phyloP scores from a whole-genome alignment of 345 rosid genomes.

The Populus nigra region DNA sequence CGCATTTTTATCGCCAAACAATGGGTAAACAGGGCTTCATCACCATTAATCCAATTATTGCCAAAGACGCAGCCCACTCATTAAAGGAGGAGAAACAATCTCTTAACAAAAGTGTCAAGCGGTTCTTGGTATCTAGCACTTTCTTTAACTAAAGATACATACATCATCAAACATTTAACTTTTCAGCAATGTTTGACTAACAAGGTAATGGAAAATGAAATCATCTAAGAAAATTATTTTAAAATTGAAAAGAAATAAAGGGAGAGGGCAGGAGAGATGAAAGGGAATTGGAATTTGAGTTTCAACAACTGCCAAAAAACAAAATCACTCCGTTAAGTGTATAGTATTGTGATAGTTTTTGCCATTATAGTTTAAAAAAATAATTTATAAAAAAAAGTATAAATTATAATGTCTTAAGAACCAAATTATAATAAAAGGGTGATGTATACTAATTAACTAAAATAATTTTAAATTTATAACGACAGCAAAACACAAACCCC shows the following conservation, averaged over 20 bases:
- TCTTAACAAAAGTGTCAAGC: neutral
- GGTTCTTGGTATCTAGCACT: neutral
- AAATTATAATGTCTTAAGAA: too few species aligned
- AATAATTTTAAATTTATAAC: too few species aligned
- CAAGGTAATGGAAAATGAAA: neutral
- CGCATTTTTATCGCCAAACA: too few species aligned
- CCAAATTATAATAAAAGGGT: too few species aligned
- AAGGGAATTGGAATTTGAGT: neutral
- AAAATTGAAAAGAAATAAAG: neutral
- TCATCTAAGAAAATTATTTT: neutral
- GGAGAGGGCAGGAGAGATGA: neutral
- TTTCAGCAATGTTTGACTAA: constrained; percentile 34
- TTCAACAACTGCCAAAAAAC: neutral
- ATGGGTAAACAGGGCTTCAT: too few species aligned
- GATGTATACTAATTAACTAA: too few species aligned
- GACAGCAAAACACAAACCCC: neutral
- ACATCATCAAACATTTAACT: neutral
- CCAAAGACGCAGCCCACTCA: neutral
- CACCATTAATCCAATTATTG: too few species aligned
- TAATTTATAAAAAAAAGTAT: too few species aligned
- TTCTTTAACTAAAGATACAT: constrained; percentile 3
- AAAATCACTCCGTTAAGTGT: neutral
- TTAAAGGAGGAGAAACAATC: neutral
- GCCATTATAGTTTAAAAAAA: too few species aligned
- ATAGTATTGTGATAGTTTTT: too few species aligned